Evolutionary conservation across 2,329 filamentous ascomycete species (phyloP), one percentile per base, ranked within the genome.

Genomic region (Sporothrix protearum): DNA sequence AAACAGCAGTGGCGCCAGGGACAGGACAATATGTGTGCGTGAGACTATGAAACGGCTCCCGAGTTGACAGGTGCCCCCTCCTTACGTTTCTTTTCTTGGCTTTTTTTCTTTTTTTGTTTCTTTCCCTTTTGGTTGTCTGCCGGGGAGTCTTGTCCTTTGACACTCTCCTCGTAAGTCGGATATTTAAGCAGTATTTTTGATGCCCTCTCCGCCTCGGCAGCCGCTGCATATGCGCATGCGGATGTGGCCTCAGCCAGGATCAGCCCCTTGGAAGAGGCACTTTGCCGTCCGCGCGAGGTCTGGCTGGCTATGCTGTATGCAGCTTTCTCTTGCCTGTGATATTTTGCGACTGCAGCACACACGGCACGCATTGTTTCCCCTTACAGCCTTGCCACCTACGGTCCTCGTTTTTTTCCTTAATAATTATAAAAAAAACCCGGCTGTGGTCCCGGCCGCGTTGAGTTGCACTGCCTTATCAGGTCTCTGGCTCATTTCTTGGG

Each of bases 391-490:
- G 57, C 36, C 59, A 16, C 33, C 53, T 39, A 39, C 49, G 25
- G 14, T n/a, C 25, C 42, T 47, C n/a, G n/a, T n/a, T 33, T 30
- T 51, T 22, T 36, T 4, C 14, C 5, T 33, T 5, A 33, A 12
- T 22, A 36, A 33, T 49, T 7, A 36, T 16, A 22, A 7, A n/a
- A 19, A 36, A 39, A 4, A 28, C 28, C 22, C 10, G n/a, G 36
- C 33, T 12, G 55, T 49, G 45, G 67, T n/a, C 36, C 68, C 14
- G 68, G 45, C 49, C 49, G 22, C 14, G 69, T 68, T 39, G 61
- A 70, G 71, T 73, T 71, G 49, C 72, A 73, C 33, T 71, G 72
- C 64, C 64, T 71, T 67, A 69, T 71, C 71, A 66, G 59, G 36
- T 22, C 55, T n/a, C 30, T 8, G n/a, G 8, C 6, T 33, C 12